Base-by-base conservation (phyloP, 176 grass and related monocot species). In the Ananas comosus region DNA sequence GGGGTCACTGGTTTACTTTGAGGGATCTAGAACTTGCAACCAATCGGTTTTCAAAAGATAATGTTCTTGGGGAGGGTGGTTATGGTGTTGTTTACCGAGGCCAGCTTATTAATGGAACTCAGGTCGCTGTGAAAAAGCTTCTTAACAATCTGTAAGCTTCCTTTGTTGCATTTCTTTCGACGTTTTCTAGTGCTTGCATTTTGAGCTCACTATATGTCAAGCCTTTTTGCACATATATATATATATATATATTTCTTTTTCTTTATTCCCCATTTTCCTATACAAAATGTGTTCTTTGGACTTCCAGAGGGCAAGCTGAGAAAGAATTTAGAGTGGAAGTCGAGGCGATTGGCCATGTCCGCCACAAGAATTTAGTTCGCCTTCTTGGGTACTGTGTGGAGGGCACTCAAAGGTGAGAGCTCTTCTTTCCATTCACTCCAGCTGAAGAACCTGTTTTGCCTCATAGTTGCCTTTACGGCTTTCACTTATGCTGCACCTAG, bases 241-340 rank as follows among this genome's bases (percentile, higher is more conserved):
- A 61, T 3, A 61, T 61, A 16, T 61, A 16, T 61, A 10, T 61
- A 10, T 61, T 68, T 61, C 27, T 50, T 16, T 47, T 78, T 70
- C 70, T 67, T 72, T 16, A 71, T 75, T 67, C 67, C 56, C 49
- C 42, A 51, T 19, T 8, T 51, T 66, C 51, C 61, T 63, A 47
- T 72, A 53, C 50, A 72, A 12, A 51, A 24, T 53, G 5, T n/a
- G 51, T 29, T 53, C 65, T 66, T 80, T 48, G 65, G 14, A 73
- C 70, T 79, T 85, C 67, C 56, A 92, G 88, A 75, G 92, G 92
- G 9, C 92, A 96, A 66, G 92, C 88, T 21, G 92, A 96, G 81
- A 91, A 88, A 78, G 92, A 96, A 87, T 92, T 96, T 75, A 92
- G 88, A 79, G 92, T 96, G 76, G 92, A 96, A 86, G 92, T 96